A percentile compares a stretch with the other conserved stretches of the same genome.
phyloP scores from a whole-genome alignment of 1,139 yeast genomes.

The Geotrichum fermentans region DNA sequence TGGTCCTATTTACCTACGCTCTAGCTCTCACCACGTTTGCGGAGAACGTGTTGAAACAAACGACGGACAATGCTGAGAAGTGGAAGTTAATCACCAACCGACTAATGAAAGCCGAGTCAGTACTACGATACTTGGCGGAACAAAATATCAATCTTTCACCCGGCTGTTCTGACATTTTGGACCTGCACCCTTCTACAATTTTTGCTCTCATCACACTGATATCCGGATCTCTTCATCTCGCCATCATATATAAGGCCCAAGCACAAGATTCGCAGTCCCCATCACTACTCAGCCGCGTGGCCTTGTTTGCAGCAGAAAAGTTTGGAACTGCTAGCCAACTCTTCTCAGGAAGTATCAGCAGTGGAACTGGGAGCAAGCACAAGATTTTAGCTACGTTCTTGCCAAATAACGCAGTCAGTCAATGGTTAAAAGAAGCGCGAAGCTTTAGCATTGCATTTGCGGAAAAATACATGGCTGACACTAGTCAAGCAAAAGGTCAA shows the following conservation, averaged over 20 bases:
- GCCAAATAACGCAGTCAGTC: slow-evolving; percentile 10
- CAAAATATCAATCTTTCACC: slow-evolving; percentile 20
- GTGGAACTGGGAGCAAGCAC: not conserved
- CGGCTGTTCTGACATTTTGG: slow-evolving; percentile 23
- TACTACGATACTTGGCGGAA: slow-evolving; percentile 29
- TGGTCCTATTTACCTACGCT: slow-evolving; percentile 34
- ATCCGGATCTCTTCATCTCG: slow-evolving; percentile 34
- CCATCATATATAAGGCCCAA: slow-evolving; percentile 31
- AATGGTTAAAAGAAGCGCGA: slow-evolving; percentile 33
- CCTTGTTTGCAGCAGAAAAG: slow-evolving; percentile 36
- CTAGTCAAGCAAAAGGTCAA: slow-evolving; percentile 29
- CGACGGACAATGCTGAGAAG: slow-evolving; percentile 27
- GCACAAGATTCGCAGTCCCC: slow-evolving; percentile 27
- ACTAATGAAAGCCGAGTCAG: slow-evolving; percentile 31
- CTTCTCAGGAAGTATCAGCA: slow-evolving; percentile 7
- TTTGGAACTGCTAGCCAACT: slow-evolving; percentile 32
- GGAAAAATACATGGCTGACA: slow-evolving; percentile 33
- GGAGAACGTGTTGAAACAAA: slow-evolving; percentile 23
- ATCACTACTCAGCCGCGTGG: slow-evolving; percentile 32
- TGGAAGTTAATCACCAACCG: slow-evolving; percentile 35
- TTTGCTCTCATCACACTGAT: slow-evolving; percentile 29
- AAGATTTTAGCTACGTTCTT: slow-evolving; percentile 5
- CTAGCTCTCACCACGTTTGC: slow-evolving; percentile 23
- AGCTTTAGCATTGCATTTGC: slow-evolving; percentile 32
- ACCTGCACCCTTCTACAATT: slow-evolving; percentile 30